phyloP scores from a whole-genome alignment of 2,329 filamentous ascomycete species.

The Calycina marina region DNA sequence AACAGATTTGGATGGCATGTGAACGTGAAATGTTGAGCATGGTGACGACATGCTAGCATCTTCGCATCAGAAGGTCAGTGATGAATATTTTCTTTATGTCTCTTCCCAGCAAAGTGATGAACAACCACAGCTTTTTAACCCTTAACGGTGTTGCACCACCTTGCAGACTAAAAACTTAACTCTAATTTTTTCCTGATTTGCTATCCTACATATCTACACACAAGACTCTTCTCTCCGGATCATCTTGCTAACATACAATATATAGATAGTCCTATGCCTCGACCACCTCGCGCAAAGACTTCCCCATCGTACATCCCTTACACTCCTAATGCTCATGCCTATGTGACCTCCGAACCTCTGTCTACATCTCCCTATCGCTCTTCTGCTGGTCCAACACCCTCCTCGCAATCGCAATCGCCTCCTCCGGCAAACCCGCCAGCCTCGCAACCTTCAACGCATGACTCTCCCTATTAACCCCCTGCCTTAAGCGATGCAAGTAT shows the following conservation, averaged over 20 bases:
- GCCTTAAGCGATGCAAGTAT: constrained; percentile 70
- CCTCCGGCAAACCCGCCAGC: constrained; percentile 66
- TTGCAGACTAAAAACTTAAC: constrained; percentile 26
- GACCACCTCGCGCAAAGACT: too few species aligned
- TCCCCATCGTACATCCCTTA: too few species aligned
- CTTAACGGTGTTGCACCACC: constrained; percentile 21
- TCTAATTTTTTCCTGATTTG: constrained; percentile 29
- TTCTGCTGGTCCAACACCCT: constrained; percentile 16
- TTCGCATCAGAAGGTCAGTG: constrained; percentile 2
- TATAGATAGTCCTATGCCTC: constrained; percentile 27
- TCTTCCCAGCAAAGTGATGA: constrained; percentile 17
- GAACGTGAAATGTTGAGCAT: constrained; percentile 5
- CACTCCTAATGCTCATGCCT: too few species aligned
- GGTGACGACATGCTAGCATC: constrained; percentile 2
- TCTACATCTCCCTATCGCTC: too few species aligned
- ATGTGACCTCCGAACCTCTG: too few species aligned
- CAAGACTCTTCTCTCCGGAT: constrained; percentile 18
- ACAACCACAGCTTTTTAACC: constrained; percentile 26
- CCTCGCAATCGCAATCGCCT: constrained; percentile 52
- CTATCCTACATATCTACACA: constrained; percentile 28
- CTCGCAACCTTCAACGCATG: constrained; percentile 92
- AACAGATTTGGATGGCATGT: too few species aligned
- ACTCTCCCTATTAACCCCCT: constrained; percentile 71
- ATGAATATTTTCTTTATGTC: neutral
- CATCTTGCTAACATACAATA: constrained; percentile 35